phyloP scores from a whole-genome alignment of 345 rosid species.

The Bruguiera gymnorhiza region DNA sequence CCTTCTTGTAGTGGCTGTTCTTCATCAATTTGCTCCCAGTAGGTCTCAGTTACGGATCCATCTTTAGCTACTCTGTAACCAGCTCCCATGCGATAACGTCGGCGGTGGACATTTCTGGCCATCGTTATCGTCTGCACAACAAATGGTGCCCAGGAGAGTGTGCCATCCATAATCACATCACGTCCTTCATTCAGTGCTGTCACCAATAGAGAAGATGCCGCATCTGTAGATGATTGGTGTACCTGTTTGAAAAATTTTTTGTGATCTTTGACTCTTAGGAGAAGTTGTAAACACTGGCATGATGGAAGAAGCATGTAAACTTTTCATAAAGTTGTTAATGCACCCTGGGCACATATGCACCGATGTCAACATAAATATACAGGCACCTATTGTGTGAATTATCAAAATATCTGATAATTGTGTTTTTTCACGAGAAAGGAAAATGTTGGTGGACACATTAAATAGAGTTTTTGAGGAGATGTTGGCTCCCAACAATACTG shows the following conservation, averaged over 20 bases:
- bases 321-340: too few species aligned
- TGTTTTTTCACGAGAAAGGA: too few species aligned
- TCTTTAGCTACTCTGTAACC: slow-evolving; percentile 68
- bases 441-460: too few species aligned
- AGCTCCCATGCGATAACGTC: slow-evolving; percentile 69
- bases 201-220: slow-evolving; percentile 83
- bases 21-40: slow-evolving; percentile 63
- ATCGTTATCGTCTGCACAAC: slow-evolving; percentile 79
- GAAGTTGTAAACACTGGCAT: neutral
- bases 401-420: too few species aligned
- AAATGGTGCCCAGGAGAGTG: slow-evolving; percentile 88
- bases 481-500: too few species aligned
- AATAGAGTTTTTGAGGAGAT: too few species aligned
- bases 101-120: slow-evolving; percentile 77
- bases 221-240: slow-evolving; percentile 83
- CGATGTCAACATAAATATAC: too few species aligned
- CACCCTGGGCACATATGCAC: too few species aligned
- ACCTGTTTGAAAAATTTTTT: slow-evolving; percentile 39
- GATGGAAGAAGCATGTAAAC: too few species aligned
- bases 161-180: slow-evolving; percentile 93
- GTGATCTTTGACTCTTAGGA: neutral
- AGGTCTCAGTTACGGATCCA: slow-evolving; percentile 61
- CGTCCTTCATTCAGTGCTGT: slow-evolving; percentile 96
- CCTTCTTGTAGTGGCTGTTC: slow-evolving; percentile 34
- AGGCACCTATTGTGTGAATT: too few species aligned